Percentiles rank a stretch among this genome's conserved stretches.
phyloP scores from a whole-genome alignment of 441 rosid genomes.

The Corymbia calophylla region DNA sequence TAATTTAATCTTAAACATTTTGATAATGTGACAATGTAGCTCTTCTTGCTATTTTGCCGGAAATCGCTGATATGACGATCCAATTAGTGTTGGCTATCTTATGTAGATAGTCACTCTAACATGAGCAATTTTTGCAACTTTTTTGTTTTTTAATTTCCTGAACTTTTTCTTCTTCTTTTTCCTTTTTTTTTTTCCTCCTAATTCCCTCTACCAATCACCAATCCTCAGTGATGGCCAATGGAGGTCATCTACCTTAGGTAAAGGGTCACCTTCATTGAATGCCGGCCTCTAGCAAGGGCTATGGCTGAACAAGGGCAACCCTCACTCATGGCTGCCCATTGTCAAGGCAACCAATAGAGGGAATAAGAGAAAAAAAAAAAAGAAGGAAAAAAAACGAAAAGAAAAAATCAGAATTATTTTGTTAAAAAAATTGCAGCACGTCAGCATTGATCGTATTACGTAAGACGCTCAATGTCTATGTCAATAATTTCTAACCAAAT shows the following conservation, averaged over 20 bases:
- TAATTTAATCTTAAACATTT: too few relatives aligned
- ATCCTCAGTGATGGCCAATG: fast-evolving
- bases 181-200: not conserved
- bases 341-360: not conserved
- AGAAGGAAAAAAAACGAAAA: not conserved
- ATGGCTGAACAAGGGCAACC: not conserved
- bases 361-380: not conserved
- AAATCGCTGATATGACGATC: too few relatives aligned
- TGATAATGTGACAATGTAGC: too few relatives aligned
- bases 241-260: fast-evolving
- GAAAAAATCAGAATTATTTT: not conserved
- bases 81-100: too few relatives aligned
- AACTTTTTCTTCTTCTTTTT: not conserved
- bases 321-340: not conserved
- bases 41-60: too few relatives aligned
- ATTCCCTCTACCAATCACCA: too few relatives aligned
- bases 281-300: not conserved
- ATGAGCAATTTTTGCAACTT: fast-evolving
- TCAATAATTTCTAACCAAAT: fast-evolving
- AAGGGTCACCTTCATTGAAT: fast-evolving
- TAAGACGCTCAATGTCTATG: fast-evolving
- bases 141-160: not conserved
- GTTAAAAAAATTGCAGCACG: fast-evolving
- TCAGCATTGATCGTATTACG: fast-evolving
- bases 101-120: fast-evolving